Conservation (phyloP, 352 stramenopile genomes). For the Phytophthora pluvialis region DNA sequence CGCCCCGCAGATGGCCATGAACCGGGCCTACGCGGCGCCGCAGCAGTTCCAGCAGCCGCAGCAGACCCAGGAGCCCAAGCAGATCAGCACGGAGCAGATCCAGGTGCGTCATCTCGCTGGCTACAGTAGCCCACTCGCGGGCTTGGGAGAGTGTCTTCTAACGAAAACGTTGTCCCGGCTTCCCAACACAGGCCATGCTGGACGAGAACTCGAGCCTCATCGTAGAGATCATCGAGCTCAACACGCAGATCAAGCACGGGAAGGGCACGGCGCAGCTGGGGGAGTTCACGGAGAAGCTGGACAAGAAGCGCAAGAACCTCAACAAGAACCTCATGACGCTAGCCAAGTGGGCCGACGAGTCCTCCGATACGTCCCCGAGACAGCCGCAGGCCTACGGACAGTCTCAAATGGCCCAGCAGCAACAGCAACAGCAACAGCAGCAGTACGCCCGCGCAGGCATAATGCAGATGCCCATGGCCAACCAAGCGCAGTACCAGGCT, state of each 20-base stretch:
- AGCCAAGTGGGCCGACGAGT: conserved; percentile 89
- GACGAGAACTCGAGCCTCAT: conserved; percentile 89
- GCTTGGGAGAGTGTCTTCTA: not conserved
- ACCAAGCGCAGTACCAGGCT: conserved; percentile 40
- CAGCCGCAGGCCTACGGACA: conserved; percentile 43
- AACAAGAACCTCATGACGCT: conserved; percentile 92
- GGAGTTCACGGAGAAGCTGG: conserved; percentile 85
- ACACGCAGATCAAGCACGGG: conserved; percentile 88
- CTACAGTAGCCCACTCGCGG: not conserved
- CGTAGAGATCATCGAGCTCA: conserved; percentile 89
- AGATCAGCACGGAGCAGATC: conserved; percentile 84
- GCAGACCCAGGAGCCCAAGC: conserved; percentile 54
- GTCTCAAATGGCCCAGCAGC: conserved; percentile 39
- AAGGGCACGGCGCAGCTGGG: conserved; percentile 77
- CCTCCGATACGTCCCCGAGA: conserved; percentile 66
- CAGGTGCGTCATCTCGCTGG: conserved; percentile 48
- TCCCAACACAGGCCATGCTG: conserved; percentile 68
- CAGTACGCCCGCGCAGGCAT: conserved; percentile 41
- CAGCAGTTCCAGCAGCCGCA: conserved; percentile 33
- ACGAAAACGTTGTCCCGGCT: conserved; percentile 1
- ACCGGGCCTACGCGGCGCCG: conserved; percentile 26
- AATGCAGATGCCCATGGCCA: conserved; percentile 46
- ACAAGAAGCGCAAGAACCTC: conserved; percentile 91
- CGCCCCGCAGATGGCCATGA: conserved; percentile 44
- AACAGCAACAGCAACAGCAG: conserved; percentile 25